Percentiles rank a stretch among this genome's conserved stretches.
Evolutionary conservation across 2,329 filamentous ascomycete genomes (phyloP).

Genomic region (Colletotrichum simmondsii): DNA sequence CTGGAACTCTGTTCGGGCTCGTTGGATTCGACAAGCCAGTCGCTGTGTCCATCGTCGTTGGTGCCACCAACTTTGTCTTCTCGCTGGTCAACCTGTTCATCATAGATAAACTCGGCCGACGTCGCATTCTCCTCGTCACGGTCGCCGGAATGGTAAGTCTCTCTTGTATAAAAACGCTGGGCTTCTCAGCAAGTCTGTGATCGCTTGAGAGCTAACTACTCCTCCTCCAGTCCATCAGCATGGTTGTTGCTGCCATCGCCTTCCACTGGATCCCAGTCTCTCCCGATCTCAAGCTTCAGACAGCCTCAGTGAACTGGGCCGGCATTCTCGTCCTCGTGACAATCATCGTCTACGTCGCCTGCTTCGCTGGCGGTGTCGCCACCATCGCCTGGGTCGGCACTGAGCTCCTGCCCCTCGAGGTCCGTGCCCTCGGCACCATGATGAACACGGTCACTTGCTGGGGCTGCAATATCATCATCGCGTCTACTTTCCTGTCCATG

Average conservation of each 20-base stretch:
- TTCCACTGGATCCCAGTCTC: constrained; percentile 58
- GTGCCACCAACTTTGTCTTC: constrained; percentile 61
- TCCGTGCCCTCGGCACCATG: constrained; percentile 60
- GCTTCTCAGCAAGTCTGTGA: background rate
- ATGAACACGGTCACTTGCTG: constrained; percentile 58
- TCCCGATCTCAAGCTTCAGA: constrained; percentile 50
- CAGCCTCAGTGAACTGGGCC: constrained; percentile 43
- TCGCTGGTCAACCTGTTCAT: constrained; percentile 58
- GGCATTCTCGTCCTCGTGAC: constrained; percentile 51
- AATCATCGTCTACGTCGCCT: constrained; percentile 58
- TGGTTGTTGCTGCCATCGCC: constrained; percentile 55
- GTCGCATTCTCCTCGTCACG: constrained; percentile 55
- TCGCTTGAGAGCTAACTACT: too few relatives aligned
- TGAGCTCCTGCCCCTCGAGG: constrained; percentile 59
- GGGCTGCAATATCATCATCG: constrained; percentile 61
- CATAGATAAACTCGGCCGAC: constrained; percentile 57
- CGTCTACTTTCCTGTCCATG: constrained; percentile 59
- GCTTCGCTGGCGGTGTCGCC: constrained; percentile 57
- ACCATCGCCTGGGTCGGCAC: constrained; percentile 59
- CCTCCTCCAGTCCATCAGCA: constrained; percentile 51
- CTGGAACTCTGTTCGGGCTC: constrained; percentile 50
- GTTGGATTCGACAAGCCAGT: constrained; percentile 62
- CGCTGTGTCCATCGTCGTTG: constrained; percentile 57
- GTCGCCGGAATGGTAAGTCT: constrained; percentile 52
- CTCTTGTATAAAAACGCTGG: accelerated